phyloP scores from a whole-genome alignment of 1,284 basidiomycete genomes.

The Cutaneotrichosporon mucoides region DNA sequence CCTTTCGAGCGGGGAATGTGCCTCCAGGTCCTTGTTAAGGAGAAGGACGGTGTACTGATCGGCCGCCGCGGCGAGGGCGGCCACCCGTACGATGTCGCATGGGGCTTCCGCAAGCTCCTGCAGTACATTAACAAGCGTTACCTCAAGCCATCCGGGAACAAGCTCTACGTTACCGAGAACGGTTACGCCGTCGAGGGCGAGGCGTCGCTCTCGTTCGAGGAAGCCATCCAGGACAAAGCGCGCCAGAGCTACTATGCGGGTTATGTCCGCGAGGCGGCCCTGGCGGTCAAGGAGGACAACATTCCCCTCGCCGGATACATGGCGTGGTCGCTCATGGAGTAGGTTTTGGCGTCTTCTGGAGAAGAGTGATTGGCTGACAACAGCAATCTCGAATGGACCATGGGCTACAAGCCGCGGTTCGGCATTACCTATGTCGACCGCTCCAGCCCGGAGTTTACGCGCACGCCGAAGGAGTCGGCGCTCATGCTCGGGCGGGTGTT shows the following conservation, averaged over 20 bases:
- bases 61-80: conserved; percentile 27
- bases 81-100: conserved; percentile 26
- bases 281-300: conserved; percentile 23
- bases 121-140: conserved; percentile 8
- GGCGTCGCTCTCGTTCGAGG: conserved; percentile 8
- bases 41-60: conserved; percentile 25
- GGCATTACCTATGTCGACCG: conserved; percentile 6
- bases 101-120: conserved; percentile 19
- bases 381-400: conserved; percentile 12
- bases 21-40: background rate
- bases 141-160: background rate
- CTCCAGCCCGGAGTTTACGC: conserved; percentile 3
- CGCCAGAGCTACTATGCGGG: conserved; percentile 27
- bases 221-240: conserved; percentile 20
- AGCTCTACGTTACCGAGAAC: conserved; percentile 24
- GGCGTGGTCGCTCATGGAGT: conserved; percentile 34
- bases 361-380: too few species aligned
- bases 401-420: conserved; percentile 3
- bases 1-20: too few species aligned
- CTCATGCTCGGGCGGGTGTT: conserved; percentile 22
- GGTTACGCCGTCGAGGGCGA: conserved; percentile 7
- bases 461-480: conserved; percentile 29
- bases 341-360: too few species aligned
- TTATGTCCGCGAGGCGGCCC: conserved; percentile 27
- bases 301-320: conserved; percentile 29